Evolutionary conservation across 2,329 filamentous ascomycete genomes (phyloP), one percentile per base, ranked within the genome.

Genomic region (Aspergillus pseudoglaucus): DNA sequence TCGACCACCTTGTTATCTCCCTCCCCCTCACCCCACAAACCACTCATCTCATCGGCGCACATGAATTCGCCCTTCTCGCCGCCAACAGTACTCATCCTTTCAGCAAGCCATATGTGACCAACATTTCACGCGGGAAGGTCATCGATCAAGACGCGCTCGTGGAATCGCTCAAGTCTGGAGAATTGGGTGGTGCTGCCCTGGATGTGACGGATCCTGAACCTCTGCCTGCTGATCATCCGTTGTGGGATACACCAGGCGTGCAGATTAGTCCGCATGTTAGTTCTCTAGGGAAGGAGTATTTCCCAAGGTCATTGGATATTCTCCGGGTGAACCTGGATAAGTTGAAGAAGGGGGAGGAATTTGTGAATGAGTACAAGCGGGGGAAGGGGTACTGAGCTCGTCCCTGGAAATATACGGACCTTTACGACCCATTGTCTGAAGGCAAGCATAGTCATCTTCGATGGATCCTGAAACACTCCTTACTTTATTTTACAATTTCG

Each of bases 161-260:
- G 15, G 71, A 72, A 1, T 83, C 85, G 0, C 68, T 90, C 9
- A 68, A 79, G 37, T 55, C 53, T 0, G 76, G 75, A 0, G 72
- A 75, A 2, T 60, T 87, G 25, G 66, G 73, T 3, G 87, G 87
- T 25, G 88, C 87, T 0, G 86, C 86, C 1, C 67, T 91, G 37
- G 87, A 90, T 61, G 87, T 91, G 1, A 86, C 87, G 1, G 86
- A 90, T 51, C 87, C 87, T 0, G 88, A 91, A 64, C 88, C 88
- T 0, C 63, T 91, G 53, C 85, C 86, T 0, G 67, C 74, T 2
- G 79, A 84, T 4, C 81, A 87, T 60, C 77, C 80, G 53, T 68
- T 91, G 44, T 91, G 87, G 87, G 76, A 72, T 22, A 73, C 83
- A 12, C 79, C 80, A 50, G 89, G 90, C 63, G 73, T 85, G 14